phyloP scores from a whole-genome alignment of 257 asterid genomes.

The Plantago ovata region DNA sequence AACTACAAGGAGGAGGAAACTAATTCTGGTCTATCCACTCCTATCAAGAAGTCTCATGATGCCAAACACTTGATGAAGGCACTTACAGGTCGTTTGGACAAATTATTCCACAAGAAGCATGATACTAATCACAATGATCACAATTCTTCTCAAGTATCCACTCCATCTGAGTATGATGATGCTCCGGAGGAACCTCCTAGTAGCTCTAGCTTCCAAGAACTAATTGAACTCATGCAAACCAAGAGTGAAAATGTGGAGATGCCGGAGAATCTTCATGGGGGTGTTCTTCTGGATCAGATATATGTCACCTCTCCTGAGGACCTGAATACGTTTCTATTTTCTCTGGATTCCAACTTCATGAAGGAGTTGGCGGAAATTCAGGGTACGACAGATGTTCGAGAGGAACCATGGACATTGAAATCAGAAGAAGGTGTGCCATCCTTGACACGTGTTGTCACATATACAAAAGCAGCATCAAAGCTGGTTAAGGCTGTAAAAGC shows the following conservation, averaged over 20 bases:
- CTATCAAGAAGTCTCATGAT: slow-evolving; percentile 39
- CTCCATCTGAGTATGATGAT: slow-evolving; percentile 54
- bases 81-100: slow-evolving; percentile 65
- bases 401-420: slow-evolving; percentile 69
- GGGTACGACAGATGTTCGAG: slow-evolving; percentile 60
- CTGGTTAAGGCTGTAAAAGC: slow-evolving; percentile 80
- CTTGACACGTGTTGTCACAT: slow-evolving; percentile 55
- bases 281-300: slow-evolving; percentile 65
- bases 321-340: slow-evolving; percentile 58
- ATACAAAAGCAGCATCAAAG: slow-evolving; percentile 69
- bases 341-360: slow-evolving; percentile 58
- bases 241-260: slow-evolving; percentile 33
- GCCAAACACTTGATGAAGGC: slow-evolving; percentile 63
- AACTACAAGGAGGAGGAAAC: slow-evolving; percentile 26
- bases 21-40: slow-evolving; percentile 22
- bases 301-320: slow-evolving; percentile 45
- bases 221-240: slow-evolving; percentile 40
- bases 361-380: slow-evolving; percentile 53
- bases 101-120: slow-evolving; percentile 51
- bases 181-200: slow-evolving; percentile 27
- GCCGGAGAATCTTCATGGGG: slow-evolving; percentile 68
- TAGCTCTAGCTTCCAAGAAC: slow-evolving; percentile 45
- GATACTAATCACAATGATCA: slow-evolving; percentile 34
- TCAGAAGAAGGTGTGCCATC: slow-evolving; percentile 36
- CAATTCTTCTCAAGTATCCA: slow-evolving; percentile 42